These are phyloP conservation scores for Saccharomyces hybrid DNA, from an alignment of 1,139 yeast species.

Conservation along the genomic window DNA sequence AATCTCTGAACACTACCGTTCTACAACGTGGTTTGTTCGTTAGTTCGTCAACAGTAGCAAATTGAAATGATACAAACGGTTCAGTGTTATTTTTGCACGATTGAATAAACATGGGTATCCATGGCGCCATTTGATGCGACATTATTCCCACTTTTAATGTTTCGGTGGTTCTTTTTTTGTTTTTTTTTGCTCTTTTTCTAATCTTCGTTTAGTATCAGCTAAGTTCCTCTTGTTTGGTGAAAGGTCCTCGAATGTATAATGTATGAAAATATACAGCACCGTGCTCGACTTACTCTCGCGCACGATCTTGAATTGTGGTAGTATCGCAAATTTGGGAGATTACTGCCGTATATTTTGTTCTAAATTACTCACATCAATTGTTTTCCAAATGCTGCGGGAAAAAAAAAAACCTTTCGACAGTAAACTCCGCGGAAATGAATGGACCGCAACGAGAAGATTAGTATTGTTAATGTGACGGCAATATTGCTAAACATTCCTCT, in stretches of 20 bases:
- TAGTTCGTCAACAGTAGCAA: constrained; percentile 54
- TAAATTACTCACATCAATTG: background rate
- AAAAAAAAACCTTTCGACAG: background rate
- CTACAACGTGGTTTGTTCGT: constrained; percentile 53
- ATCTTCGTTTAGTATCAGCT: background rate
- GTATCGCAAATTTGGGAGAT: background rate
- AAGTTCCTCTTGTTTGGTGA: background rate
- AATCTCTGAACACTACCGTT: constrained; percentile 68
- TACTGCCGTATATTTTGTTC: background rate
- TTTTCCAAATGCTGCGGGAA: background rate
- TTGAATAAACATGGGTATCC: constrained; percentile 55
- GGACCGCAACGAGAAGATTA: background rate
- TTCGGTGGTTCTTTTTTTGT: constrained; percentile 16
- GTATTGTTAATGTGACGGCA: background rate
- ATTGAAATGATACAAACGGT: constrained; percentile 53
- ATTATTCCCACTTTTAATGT: background rate
- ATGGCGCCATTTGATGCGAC: constrained; percentile 55
- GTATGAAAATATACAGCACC: background rate
- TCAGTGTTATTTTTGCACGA: constrained; percentile 43
- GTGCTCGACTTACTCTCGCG: background rate
- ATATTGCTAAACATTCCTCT: background rate
- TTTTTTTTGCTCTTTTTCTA: background rate
- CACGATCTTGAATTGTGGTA: background rate
- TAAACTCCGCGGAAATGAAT: background rate
- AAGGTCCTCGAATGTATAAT: background rate